Percentiles rank a stretch among this genome's conserved stretches.
These are phyloP conservation scores for Vitis hybrid DNA, from an alignment of 177 flowering plant genomes.

Conservation along the genomic window DNA sequence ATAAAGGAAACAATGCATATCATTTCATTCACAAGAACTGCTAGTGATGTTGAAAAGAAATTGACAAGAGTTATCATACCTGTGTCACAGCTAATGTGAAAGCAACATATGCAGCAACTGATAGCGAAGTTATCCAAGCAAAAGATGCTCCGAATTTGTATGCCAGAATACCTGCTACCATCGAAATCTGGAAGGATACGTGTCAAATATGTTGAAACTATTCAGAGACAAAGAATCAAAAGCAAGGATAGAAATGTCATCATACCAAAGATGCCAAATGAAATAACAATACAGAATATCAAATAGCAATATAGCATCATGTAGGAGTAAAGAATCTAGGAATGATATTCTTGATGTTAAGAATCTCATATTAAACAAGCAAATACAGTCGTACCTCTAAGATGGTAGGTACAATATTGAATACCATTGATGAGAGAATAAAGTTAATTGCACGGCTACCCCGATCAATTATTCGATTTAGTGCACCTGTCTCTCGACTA, in stretches of 20 bases:
- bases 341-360: neutral
- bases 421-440: constrained; percentile 82
- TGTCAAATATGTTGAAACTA: constrained; percentile 21
- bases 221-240: constrained; percentile 5
- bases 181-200: constrained; percentile 70
- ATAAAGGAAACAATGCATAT: neutral
- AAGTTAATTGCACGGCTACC: constrained; percentile 97
- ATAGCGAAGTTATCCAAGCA: constrained; percentile 97
- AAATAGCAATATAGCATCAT: neutral
- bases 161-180: constrained; percentile 98
- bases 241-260: neutral
- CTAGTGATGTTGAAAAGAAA: neutral
- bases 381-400: constrained; percentile 64
- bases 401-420: constrained; percentile 90
- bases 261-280: neutral
- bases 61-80: constrained; percentile 36
- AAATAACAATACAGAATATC: constrained; percentile 3
- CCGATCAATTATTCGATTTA: constrained; percentile 89
- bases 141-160: constrained; percentile 95
- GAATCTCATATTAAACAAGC: neutral
- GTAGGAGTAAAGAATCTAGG: neutral
- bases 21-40: constrained; percentile 3
- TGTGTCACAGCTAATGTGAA: constrained; percentile 93
- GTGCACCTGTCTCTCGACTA: constrained; percentile 95
- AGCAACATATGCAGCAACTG: constrained; percentile 83